phyloP scores from a whole-genome alignment of 2,329 filamentous ascomycete genomes.

The Fusarium penzigii region DNA sequence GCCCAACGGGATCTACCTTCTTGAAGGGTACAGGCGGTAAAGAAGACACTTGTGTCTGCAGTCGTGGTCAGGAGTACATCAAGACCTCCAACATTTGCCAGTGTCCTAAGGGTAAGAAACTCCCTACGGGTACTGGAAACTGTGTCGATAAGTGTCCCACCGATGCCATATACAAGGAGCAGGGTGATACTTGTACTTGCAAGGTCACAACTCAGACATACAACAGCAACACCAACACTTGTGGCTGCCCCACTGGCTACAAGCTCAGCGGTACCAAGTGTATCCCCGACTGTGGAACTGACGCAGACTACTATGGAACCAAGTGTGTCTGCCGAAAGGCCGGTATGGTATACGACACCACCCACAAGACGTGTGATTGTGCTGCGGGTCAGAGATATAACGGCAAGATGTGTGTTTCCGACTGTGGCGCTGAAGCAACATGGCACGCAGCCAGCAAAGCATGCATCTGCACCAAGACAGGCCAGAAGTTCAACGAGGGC shows the following conservation, averaged over 20 bases:
- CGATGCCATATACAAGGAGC: neutral
- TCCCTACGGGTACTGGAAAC: neutral
- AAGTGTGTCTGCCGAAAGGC: conserved; percentile 2
- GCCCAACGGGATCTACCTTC: neutral
- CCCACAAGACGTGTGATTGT: neutral
- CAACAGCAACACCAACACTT: neutral
- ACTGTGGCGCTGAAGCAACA: conserved; percentile 2
- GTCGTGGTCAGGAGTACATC: neutral
- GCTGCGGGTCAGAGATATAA: neutral
- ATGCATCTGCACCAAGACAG: neutral
- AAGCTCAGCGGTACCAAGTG: neutral
- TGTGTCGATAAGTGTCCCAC: neutral
- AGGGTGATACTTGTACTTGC: neutral
- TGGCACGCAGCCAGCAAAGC: neutral
- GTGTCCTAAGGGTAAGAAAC: neutral
- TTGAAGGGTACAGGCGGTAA: neutral
- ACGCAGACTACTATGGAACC: neutral
- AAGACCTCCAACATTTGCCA: neutral
- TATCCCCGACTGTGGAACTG: neutral
- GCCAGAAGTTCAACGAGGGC: neutral
- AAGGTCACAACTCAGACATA: neutral
- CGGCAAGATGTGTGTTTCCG: neutral
- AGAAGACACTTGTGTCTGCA: neutral
- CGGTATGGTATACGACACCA: neutral
- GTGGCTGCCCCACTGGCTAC: neutral